A percentile compares a stretch with the other conserved stretches of the same genome.
Conservation (phyloP, 495 filamentous ascomycete species). For the Rhizodiscina lignyota region DNA sequence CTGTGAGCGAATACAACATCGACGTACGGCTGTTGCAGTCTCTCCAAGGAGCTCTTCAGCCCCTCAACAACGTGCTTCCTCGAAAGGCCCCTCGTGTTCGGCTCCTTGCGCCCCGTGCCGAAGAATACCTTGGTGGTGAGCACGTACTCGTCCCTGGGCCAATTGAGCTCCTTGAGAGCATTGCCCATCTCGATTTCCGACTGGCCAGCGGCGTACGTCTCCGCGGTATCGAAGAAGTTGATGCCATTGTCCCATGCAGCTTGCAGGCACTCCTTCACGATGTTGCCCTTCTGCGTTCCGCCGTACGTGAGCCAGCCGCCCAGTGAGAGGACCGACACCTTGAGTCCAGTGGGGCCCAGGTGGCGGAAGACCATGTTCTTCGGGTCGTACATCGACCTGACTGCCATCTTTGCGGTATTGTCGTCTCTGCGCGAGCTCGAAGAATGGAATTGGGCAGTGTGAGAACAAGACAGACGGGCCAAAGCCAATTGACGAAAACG, state of each 20-base stretch:
- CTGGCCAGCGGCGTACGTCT: constrained; percentile 34
- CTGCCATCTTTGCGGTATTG: too few species aligned
- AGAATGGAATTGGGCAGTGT: too few species aligned
- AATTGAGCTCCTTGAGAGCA: constrained; percentile 33
- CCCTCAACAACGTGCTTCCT: constrained; percentile 33
- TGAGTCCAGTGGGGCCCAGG: constrained; percentile 24
- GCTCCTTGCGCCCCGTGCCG: constrained; percentile 29
- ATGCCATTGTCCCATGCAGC: constrained; percentile 38
- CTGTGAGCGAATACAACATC: constrained; percentile 32
- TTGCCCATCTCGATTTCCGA: constrained; percentile 41
- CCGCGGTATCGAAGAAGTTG: constrained; percentile 38
- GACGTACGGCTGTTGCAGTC: constrained; percentile 29
- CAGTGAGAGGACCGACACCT: constrained; percentile 24
- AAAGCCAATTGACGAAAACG: too few species aligned
- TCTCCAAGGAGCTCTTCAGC: constrained; percentile 26
- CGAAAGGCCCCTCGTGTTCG: constrained; percentile 29
- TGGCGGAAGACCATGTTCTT: constrained; percentile 21
- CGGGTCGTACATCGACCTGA: constrained; percentile 3
- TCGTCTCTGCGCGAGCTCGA: too few species aligned
- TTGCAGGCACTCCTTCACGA: constrained; percentile 27
- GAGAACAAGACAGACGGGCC: too few species aligned
- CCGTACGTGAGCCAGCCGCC: constrained; percentile 23
- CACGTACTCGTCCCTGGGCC: constrained; percentile 32
- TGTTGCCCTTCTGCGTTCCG: constrained; percentile 23
- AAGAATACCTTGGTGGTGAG: constrained; percentile 19